Base-by-base conservation (phyloP, 257 asterid species). In the Striga asiatica region DNA sequence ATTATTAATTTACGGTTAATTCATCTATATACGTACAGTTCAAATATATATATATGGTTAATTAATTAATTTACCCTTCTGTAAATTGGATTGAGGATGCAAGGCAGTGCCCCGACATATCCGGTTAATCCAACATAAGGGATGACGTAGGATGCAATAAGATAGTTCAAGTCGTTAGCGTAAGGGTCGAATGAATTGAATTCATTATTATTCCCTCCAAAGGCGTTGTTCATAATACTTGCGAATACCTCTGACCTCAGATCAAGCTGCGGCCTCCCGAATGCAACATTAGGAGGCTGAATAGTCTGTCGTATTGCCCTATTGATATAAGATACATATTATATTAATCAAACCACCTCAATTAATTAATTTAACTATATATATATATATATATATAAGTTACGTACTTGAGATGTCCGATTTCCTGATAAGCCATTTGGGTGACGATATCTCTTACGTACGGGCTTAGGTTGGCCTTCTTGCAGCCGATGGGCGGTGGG, bases 271-370 rank as follows among this genome's bases (percentile, higher is more conserved):
- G 38, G 38, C 1, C 38, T 3, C 5, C 12, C 12, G 7, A 32
- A 32, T 3, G 12, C 38, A 32, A 2, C 12, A n/a, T 6, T 32
- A 3, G 8, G 2, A 8, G 38, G 12, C 11, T 32, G 8, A 6
- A 32, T 32, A 2, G 38, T n/a, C 38, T n/a, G n/a, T n/a, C n/a
- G 54, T 6, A 81, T 81, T 11, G 78, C 86, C 78, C 80, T 81
- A 59, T 9, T 3, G n/a, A 42, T 17, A 34, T 38, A 11, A 19
- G 5, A 28, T 28, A 28, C 32, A 5, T 28, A 28, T 28, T 28
- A 28, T 28, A 28, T 5, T 28, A 3, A 28, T 28, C 5, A 28
- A 28, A 5, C n/a, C n/a, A 78, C 85, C 73, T 74, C 51, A 81
- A 28, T 28, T 28, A 5, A 28, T 5, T 28, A 28, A 2, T 2